These are phyloP conservation scores for Psidium guajava DNA, from an alignment of 345 rosid species.

Conservation along the genomic window DNA sequence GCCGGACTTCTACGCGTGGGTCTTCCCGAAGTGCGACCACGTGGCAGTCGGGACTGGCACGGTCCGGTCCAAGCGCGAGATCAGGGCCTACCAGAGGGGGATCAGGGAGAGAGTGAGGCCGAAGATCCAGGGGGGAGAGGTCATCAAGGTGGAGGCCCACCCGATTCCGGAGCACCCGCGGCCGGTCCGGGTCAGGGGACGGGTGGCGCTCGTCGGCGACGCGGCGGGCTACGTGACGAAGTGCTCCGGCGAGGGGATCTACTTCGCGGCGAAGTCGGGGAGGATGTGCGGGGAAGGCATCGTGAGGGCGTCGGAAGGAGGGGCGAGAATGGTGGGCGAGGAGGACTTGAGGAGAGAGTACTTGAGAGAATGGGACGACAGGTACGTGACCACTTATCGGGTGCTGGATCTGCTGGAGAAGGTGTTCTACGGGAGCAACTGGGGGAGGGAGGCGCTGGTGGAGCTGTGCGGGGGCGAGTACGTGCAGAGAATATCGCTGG, in stretches of 20 bases:
- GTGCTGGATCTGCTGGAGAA: slow-evolving; percentile 44
- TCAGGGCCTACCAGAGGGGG: slow-evolving; percentile 35
- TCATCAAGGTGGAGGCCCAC: slow-evolving; percentile 66
- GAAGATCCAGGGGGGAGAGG: slow-evolving; percentile 42
- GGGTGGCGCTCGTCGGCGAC: slow-evolving; percentile 59
- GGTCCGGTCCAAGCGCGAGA: slow-evolving; percentile 21
- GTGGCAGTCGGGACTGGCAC: slow-evolving; percentile 73
- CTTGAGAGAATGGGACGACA: slow-evolving; percentile 38
- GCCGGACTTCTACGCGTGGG: slow-evolving; percentile 73
- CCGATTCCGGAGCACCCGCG: slow-evolving; percentile 76
- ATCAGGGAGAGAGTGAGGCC: slow-evolving; percentile 28
- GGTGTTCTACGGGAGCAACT: slow-evolving; percentile 38
- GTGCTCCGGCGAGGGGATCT: slow-evolving; percentile 63
- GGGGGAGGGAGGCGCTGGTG: slow-evolving; percentile 51
- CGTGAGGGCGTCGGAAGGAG: slow-evolving; percentile 48
- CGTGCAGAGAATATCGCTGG: slow-evolving; percentile 60
- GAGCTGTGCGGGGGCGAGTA: slow-evolving; percentile 60
- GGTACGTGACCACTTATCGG: slow-evolving; percentile 31
- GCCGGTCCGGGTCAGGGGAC: slow-evolving; percentile 28
- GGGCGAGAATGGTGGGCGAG: slow-evolving; percentile 26
- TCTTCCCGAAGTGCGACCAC: slow-evolving; percentile 69
- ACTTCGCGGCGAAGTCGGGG: slow-evolving; percentile 65
- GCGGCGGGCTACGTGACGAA: slow-evolving; percentile 64
- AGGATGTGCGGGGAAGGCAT: slow-evolving; percentile 57
- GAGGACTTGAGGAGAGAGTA: slow-evolving; percentile 53